Evolutionary conservation across 2,329 filamentous ascomycete genomes (phyloP).

Genomic region (Clarireedia monteithiana): DNA sequence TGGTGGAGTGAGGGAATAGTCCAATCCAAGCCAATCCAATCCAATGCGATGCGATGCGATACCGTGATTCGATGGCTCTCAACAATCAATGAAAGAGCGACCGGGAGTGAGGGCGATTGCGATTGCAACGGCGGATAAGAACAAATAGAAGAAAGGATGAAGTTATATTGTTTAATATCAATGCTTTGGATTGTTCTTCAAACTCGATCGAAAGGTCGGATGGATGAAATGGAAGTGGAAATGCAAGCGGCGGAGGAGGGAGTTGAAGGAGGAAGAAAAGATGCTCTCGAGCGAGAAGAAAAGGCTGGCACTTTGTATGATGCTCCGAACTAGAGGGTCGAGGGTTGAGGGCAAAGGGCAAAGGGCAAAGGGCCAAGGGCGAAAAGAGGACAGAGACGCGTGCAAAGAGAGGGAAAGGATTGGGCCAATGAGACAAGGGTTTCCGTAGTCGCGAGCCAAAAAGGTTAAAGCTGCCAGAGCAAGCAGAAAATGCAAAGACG

Average conservation of each 20-base stretch:
- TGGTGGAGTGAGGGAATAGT: conserved; percentile 1
- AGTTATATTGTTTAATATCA: background rate
- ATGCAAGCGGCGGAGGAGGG: background rate
- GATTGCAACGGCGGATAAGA: background rate
- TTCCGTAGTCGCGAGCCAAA: too few relatives aligned
- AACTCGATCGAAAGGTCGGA: background rate
- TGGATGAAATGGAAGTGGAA: background rate
- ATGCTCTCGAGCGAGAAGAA: background rate
- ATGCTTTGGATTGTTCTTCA: too few relatives aligned
- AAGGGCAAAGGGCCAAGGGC: too few relatives aligned
- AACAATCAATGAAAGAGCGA: conserved; percentile 1
- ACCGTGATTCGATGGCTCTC: background rate
- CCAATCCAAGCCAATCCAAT: conserved; percentile 2
- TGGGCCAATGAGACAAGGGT: too few relatives aligned
- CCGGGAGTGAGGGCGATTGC: background rate
- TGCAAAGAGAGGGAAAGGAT: too few relatives aligned
- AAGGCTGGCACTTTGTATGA: background rate
- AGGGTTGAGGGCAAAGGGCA: too few relatives aligned
- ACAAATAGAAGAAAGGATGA: background rate
- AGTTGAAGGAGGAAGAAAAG: background rate
- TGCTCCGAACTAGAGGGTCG: background rate
- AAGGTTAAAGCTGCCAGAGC: too few relatives aligned
- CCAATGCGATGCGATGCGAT: background rate
- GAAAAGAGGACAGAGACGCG: too few relatives aligned
- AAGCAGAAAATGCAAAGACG: too few relatives aligned